Evolutionary conservation across 495 filamentous ascomycete genomes (phyloP), one percentile per base, ranked within the genome.

Genomic region (Penicillium egyptiacum): DNA sequence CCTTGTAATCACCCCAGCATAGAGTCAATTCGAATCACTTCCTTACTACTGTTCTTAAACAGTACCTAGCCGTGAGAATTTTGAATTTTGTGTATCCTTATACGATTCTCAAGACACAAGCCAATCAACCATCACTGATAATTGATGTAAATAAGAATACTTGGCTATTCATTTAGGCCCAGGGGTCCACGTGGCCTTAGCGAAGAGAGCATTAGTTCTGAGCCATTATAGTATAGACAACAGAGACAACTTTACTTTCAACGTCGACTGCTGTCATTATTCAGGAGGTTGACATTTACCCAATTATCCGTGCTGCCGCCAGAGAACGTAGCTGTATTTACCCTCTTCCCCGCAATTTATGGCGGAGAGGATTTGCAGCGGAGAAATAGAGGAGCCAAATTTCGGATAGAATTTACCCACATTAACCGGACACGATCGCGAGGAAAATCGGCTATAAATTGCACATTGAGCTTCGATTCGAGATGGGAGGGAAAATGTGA

Each of bases 21-120:
- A 65, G 55, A 62, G 37, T 48, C 47, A 54, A 28, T 14, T 53
- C 9, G 19, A 65, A 62, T 61, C 62, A 61, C 28, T 40, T 16
- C 4, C 51, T 48, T 55, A 16, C 46, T 17, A 37, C 35, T 57
- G 51, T 61, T 59, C 48, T 47, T 47, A 45, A 54, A 47, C 52
- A 52, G 48, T 25, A 30, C 10, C 6, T 30, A 26, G 25, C 25
- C 4, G 5, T 26, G 25, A 26, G 10, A 9, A 10, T 30, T 10
- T 30, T 2, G 28, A 10, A 6, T 5, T 6, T 26, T 3, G 10
- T 10, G 10, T 30, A 30, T 30, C 9, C 26, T 30, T 3, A 8
- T 30, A 2, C 28, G 9, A 30, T 30, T 0, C 0, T 30, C 28
- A 30, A 30, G 1, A 3, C 2, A 0, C 28, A 3, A 10, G 1